Conservation (phyloP, 768 basidiomycete genomes). For the Agaricus subrufescens region DNA sequence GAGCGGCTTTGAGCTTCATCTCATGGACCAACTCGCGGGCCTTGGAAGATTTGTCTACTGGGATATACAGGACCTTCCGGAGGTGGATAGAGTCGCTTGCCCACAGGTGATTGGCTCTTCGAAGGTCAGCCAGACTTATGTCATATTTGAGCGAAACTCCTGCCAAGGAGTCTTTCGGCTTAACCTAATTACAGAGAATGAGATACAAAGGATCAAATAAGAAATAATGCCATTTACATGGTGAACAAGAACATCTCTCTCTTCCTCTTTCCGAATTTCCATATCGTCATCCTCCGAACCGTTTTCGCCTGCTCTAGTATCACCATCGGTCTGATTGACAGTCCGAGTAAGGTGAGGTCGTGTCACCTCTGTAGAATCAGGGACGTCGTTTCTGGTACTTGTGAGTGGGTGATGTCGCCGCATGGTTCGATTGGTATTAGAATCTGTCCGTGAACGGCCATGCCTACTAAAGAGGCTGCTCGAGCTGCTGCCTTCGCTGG, state of each 20-base stretch:
- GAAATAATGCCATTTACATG: conserved; percentile 32
- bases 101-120: conserved; percentile 92
- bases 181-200: conserved; percentile 42
- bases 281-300: conserved; percentile 13
- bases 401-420: conserved; percentile 10
- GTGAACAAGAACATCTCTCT: conserved; percentile 57
- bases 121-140: conserved; percentile 75
- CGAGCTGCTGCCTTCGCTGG: conserved; percentile 9
- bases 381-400: conserved; percentile 24
- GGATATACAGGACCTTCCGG: conserved; percentile 78
- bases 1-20: neutral
- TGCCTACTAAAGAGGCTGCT: conserved; percentile 11
- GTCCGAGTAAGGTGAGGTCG: conserved; percentile 36
- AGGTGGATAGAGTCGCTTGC: conserved; percentile 88
- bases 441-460: conserved; percentile 21
- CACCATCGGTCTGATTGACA: conserved; percentile 26
- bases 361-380: conserved; percentile 28
- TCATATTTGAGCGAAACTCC: conserved; percentile 90
- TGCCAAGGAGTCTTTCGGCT: conserved; percentile 72
- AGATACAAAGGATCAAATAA: neutral
- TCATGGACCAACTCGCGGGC: conserved; percentile 29
- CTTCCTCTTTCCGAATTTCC: conserved; percentile 21
- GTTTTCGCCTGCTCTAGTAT: conserved; percentile 13
- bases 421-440: conserved; percentile 5
- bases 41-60: conserved; percentile 54